These are phyloP conservation scores for Fusarium lyarnte DNA, from an alignment of 2,329 filamentous ascomycete genomes.

Conservation along the genomic window DNA sequence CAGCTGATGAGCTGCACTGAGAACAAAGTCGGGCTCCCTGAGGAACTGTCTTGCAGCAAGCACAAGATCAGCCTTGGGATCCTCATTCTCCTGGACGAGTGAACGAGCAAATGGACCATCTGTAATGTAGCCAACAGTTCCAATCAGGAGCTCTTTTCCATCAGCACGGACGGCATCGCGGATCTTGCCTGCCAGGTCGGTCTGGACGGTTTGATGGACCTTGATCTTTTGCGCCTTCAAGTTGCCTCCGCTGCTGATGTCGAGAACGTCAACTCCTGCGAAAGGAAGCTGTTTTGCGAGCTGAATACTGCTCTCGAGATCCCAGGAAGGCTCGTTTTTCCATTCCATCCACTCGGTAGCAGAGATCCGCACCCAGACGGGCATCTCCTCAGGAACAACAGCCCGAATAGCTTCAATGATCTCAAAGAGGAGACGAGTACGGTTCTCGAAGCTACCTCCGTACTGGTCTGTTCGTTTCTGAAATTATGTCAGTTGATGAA, in stretches of 20 bases:
- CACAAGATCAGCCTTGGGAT: slow-evolving; percentile 72
- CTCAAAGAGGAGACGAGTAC: slow-evolving; percentile 68
- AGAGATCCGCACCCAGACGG: slow-evolving; percentile 68
- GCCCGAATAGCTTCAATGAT: slow-evolving; percentile 60
- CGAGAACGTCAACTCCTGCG: slow-evolving; percentile 82
- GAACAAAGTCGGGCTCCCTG: slow-evolving; percentile 82
- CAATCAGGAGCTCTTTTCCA: slow-evolving; percentile 68
- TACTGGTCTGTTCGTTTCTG: slow-evolving; percentile 70
- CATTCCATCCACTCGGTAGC: slow-evolving; percentile 71
- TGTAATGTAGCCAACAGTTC: slow-evolving; percentile 78
- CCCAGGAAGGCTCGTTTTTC: slow-evolving; percentile 66
- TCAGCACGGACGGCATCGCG: slow-evolving; percentile 69
- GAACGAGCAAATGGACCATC: slow-evolving; percentile 73
- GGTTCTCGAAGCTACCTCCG: slow-evolving; percentile 73
- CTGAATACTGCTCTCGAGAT: slow-evolving; percentile 63
- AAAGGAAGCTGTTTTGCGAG: slow-evolving; percentile 68
- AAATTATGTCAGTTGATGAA: slow-evolving; percentile 7
- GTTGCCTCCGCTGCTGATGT: slow-evolving; percentile 82
- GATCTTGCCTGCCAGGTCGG: slow-evolving; percentile 75
- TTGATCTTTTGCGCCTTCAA: slow-evolving; percentile 69
- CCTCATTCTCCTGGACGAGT: slow-evolving; percentile 59
- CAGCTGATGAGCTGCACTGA: slow-evolving; percentile 76
- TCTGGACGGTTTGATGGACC: slow-evolving; percentile 75
- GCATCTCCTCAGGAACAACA: slow-evolving; percentile 63
- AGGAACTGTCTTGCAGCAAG: slow-evolving; percentile 81